phyloP scores from a whole-genome alignment of 2,329 filamentous ascomycete species.

The Thermothelomyces thermophilus region DNA sequence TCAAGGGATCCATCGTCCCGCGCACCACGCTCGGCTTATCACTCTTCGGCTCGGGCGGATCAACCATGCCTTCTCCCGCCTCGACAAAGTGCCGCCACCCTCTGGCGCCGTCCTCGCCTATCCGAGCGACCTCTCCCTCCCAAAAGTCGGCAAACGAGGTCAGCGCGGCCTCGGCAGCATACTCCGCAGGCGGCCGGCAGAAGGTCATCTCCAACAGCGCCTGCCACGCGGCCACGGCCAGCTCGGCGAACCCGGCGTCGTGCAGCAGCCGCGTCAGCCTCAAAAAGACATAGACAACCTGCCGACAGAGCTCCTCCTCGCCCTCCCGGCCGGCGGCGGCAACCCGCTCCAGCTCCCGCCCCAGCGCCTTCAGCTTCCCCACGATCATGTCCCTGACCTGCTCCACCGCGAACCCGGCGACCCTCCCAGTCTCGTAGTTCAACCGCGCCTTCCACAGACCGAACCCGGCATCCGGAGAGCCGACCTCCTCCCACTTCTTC shows the following conservation, averaged over 20 bases:
- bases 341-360: not conserved
- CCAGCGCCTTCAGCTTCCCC: conserved; percentile 12
- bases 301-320: conserved; percentile 27
- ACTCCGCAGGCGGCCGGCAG: conserved; percentile 35
- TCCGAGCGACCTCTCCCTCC: conserved; percentile 73
- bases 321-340: not conserved
- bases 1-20: conserved; percentile 40
- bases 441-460: conserved; percentile 67
- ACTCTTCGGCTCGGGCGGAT: conserved; percentile 36
- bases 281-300: conserved; percentile 65
- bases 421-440: conserved; percentile 64
- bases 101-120: conserved; percentile 65
- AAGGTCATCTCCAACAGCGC: conserved; percentile 67
- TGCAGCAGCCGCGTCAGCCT: conserved; percentile 66
- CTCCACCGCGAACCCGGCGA: conserved; percentile 62
- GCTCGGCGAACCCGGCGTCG: conserved; percentile 71
- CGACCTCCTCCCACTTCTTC: conserved; percentile 58
- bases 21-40: conserved; percentile 21
- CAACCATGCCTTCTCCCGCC: conserved; percentile 29
- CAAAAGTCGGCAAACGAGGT: conserved; percentile 65
- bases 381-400: conserved; percentile 43
- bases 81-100: conserved; percentile 60
- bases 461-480: conserved; percentile 41
- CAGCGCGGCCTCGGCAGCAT: conserved; percentile 23
- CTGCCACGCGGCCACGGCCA: conserved; percentile 77